Percentiles rank a stretch among this genome's conserved stretches.
These are phyloP conservation scores for Globisporangium paroecandrum DNA, from an alignment of 352 stramenopile genomes.

Conservation along the genomic window DNA sequence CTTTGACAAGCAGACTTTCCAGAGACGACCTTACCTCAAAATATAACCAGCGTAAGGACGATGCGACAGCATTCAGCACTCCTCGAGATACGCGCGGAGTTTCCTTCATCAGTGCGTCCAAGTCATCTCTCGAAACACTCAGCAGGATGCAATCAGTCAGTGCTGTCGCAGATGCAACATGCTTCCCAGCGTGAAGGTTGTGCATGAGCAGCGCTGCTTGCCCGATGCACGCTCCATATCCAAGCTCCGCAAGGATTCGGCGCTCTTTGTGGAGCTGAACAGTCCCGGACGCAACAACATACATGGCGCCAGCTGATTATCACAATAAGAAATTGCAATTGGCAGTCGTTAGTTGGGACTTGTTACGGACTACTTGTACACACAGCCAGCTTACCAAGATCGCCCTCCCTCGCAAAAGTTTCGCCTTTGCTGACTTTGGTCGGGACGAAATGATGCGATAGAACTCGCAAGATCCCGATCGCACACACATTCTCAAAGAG, in stretches of 20 bases:
- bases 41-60: constrained; percentile 69
- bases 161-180: constrained; percentile 75
- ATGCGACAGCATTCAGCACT: constrained; percentile 78
- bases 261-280: constrained; percentile 80
- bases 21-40: constrained; percentile 44
- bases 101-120: constrained; percentile 73
- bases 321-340: background rate
- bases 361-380: background rate
- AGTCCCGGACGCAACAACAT: constrained; percentile 60
- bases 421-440: constrained; percentile 41
- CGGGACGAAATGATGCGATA: constrained; percentile 79
- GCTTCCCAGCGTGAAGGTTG: constrained; percentile 56
- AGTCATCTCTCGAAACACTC: constrained; percentile 61
- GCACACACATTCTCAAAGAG: constrained; percentile 81
- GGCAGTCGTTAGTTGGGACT: background rate
- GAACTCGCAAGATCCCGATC: constrained; percentile 67
- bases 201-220: constrained; percentile 70
- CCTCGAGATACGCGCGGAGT: constrained; percentile 66
- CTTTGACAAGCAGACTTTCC: background rate
- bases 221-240: constrained; percentile 70
- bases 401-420: constrained; percentile 62
- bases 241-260: constrained; percentile 57
- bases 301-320: constrained; percentile 68
- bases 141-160: constrained; percentile 63
- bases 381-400: constrained; percentile 38